Percentiles rank a stretch among this genome's conserved stretches.
Conservation (phyloP, 352 stramenopile genomes). For the Halophytophthora batemanensis region DNA sequence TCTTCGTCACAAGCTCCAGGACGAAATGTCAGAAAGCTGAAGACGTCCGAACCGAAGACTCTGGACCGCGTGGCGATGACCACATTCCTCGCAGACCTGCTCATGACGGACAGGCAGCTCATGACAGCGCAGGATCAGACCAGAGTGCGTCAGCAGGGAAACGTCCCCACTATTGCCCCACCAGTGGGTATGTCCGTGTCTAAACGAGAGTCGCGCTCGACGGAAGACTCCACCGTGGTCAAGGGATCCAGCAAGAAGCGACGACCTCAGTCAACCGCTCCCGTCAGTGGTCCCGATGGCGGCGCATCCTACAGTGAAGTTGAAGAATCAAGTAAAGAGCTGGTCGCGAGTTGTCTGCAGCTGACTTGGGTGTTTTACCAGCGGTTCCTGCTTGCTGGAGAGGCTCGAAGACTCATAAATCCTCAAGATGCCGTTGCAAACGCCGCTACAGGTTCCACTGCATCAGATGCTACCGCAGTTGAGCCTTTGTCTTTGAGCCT, state of each 20-base stretch:
- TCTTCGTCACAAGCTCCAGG: neutral
- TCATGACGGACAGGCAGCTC: conserved; percentile 36
- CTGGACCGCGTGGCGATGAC: neutral
- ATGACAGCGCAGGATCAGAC: conserved; percentile 24
- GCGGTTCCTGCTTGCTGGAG: conserved; percentile 48
- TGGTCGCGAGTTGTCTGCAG: conserved; percentile 23
- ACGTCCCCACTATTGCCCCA: conserved; percentile 28
- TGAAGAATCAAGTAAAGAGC: conserved; percentile 13
- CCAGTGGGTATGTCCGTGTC: conserved; percentile 1
- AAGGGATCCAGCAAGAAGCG: conserved; percentile 7
- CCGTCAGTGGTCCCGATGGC: neutral
- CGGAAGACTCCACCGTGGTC: conserved; percentile 2
- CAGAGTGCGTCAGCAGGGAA: conserved; percentile 33
- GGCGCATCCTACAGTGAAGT: neutral
- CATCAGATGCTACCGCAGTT: neutral
- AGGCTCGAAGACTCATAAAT: conserved; percentile 27
- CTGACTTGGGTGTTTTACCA: conserved; percentile 59
- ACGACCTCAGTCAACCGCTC: conserved; percentile 9
- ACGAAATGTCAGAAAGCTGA: conserved; percentile 15
- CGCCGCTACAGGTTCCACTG: conserved; percentile 1
- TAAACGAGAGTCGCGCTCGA: conserved; percentile 6
- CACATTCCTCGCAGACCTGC: conserved; percentile 32
- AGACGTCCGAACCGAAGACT: conserved; percentile 11
- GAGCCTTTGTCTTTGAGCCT: conserved; percentile 24
- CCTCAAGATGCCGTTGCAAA: conserved; percentile 14